Base-by-base conservation (phyloP, 2,329 filamentous ascomycete species). In the Exophiala phaeomuriformis region DNA sequence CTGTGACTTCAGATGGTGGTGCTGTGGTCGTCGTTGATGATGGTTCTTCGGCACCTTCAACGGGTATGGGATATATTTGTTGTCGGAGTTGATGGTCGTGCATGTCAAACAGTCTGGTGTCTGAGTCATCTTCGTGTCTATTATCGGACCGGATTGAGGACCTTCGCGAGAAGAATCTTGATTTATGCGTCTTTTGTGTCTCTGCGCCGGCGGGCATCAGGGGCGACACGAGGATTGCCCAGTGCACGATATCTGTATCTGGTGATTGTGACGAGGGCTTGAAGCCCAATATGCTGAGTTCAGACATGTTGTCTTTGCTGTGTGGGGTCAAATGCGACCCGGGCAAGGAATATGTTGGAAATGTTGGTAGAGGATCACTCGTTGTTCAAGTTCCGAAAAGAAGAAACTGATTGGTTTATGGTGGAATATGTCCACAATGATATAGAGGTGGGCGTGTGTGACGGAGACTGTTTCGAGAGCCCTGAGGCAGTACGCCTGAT, bases 51-150 rank as follows among this genome's bases (percentile, higher is more conserved):
- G 7, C 19, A 7, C 9, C 32, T n/a, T 35, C 12, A 10, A 53
- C n/a, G 5, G 54, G 51, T 4, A 55, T 42, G 2, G 57, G 53
- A 8, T 31, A 59, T 8, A n/a, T 45, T 41, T 59, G 57, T 44
- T 59, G 57, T 28, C 57, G 53, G 42, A 57, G 57, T 51, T 55
- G 57, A 40, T 59, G 57, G 41, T 53, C 37, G 46, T 59, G 53
- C 53, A 59, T 59, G 52, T 59, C 53, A 35, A 55, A 57, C 10
- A 59, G 51, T 31, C 19, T 19, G 19, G 19, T 19, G 19, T 45
- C 6, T 3, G 42, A 12, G 31, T 37, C 35, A 28, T 42, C 29
- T 52, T 32, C 35, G 36, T 29, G 41, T 10, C 31, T 29, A 5
- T 43, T 5, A 40, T 19, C 9, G 41, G n/a, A 5, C 37, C 44